phyloP scores from a whole-genome alignment of 176 grass and related monocot genomes.

The Rhipidocladum racemiflorum region DNA sequence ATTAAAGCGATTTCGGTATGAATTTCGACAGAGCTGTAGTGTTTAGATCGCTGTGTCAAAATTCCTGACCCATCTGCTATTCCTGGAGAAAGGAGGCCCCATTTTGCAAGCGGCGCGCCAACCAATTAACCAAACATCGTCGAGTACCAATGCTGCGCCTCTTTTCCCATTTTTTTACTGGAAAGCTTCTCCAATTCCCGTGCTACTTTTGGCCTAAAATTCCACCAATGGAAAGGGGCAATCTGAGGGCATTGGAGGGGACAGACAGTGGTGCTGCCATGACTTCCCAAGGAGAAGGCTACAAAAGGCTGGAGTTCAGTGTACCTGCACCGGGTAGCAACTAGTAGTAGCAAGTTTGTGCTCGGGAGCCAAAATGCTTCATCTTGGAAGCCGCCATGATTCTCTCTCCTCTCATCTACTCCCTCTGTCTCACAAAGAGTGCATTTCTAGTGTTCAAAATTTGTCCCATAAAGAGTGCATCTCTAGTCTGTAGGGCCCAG shows the following conservation, averaged over 20 bases:
- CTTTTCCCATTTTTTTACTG: not conserved
- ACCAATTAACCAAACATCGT: not conserved
- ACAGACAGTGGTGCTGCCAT: not conserved
- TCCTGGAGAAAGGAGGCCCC: not conserved
- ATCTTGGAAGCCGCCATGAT: not conserved
- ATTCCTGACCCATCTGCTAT: not conserved
- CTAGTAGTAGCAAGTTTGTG: not conserved
- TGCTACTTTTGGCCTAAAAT: constrained; percentile 7
- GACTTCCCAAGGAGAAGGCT: constrained; percentile 14
- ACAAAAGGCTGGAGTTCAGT: not conserved
- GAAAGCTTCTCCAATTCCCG: not conserved
- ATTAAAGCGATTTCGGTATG: too few relatives aligned
- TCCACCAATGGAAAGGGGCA: constrained; percentile 23
- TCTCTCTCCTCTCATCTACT: not conserved
- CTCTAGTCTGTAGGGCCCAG: too few relatives aligned
- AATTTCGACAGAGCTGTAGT: too few relatives aligned
- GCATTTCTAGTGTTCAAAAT: too few relatives aligned
- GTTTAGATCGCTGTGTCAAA: not conserved
- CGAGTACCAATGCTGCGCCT: constrained; percentile 20
- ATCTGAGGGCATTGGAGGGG: not conserved
- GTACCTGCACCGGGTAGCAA: not conserved
- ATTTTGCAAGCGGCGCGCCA: not conserved
- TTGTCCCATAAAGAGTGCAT: too few relatives aligned
- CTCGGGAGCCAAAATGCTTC: not conserved
- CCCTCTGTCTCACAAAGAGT: too few relatives aligned